Evolutionary conservation across 2,329 filamentous ascomycete species (phyloP).

Genomic region (Cordyceps militaris): DNA sequence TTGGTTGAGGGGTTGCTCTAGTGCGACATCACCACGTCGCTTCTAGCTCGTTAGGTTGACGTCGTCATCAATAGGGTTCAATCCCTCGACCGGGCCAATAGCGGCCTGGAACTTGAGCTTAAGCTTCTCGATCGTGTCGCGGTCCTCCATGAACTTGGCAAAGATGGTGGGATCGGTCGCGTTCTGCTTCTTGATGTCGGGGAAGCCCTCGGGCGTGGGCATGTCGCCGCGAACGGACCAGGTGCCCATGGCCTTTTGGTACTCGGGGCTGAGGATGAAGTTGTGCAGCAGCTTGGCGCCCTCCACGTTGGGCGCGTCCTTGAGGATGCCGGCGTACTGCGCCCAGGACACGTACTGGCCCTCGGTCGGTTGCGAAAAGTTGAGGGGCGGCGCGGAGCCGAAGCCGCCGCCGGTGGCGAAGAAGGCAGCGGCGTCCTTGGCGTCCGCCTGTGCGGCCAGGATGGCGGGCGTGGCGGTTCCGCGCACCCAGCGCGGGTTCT

Average conservation of each 20-base stretch:
- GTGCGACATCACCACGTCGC: too few relatives aligned
- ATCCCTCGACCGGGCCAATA: slow-evolving; percentile 36
- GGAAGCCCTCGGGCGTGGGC: slow-evolving; percentile 21
- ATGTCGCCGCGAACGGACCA: slow-evolving; percentile 32
- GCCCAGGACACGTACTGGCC: slow-evolving; percentile 41
- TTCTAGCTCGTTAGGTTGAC: too few relatives aligned
- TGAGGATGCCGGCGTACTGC: slow-evolving; percentile 41
- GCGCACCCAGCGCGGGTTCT: slow-evolving; percentile 47
- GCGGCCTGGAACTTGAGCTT: slow-evolving; percentile 35
- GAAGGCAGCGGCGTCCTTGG: slow-evolving; percentile 21
- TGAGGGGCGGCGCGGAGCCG: slow-evolving; percentile 16
- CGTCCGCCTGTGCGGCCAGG: slow-evolving; percentile 20
- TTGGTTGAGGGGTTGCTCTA: too few relatives aligned
- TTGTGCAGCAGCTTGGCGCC: slow-evolving; percentile 43
- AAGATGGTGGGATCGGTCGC: slow-evolving; percentile 33
- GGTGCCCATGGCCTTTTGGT: slow-evolving; percentile 24
- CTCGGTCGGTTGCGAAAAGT: slow-evolving; percentile 26
- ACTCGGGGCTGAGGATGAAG: slow-evolving; percentile 37
- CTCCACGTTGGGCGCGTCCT: slow-evolving; percentile 41
- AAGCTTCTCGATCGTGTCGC: slow-evolving; percentile 33
- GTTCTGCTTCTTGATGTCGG: slow-evolving; percentile 23
- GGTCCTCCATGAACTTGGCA: slow-evolving; percentile 34
- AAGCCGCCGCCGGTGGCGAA: slow-evolving; percentile 25
- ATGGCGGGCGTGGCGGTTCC: slow-evolving; percentile 38
- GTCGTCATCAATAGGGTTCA: slow-evolving; percentile 28